Evolutionary conservation across 192 early-diverging fungal genomes (phyloP).

Genomic region (Rhizoclosmatium globosum): DNA sequence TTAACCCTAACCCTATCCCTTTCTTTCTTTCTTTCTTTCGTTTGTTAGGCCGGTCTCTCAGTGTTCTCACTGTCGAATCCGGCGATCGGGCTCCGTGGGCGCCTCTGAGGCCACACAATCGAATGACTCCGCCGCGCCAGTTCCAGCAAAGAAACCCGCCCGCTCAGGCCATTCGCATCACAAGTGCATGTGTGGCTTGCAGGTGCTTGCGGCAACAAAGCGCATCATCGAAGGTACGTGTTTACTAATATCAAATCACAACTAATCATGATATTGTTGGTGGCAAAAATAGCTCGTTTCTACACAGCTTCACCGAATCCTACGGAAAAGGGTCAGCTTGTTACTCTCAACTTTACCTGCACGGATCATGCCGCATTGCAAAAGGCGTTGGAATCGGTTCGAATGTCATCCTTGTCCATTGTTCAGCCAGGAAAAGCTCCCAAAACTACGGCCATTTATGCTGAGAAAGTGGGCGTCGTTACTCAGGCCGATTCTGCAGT

Average conservation of each 20-base stretch:
- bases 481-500: neutral
- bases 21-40: too few species aligned
- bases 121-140: neutral
- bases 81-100: neutral
- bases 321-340: neutral
- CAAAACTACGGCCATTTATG: neutral
- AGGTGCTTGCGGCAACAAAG: conserved; percentile 3
- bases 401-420: neutral
- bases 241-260: neutral
- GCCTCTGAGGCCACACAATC: neutral
- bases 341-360: conserved; percentile 2
- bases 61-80: conserved; percentile 16
- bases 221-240: conserved; percentile 18
- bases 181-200: conserved; percentile 23
- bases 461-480: neutral
- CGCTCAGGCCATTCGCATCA: conserved; percentile 19
- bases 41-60: conserved; percentile 6
- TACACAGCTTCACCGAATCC: neutral
- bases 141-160: neutral
- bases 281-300: neutral
- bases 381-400: neutral
- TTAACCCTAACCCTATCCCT: neutral
- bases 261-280: neutral
- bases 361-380: conserved; percentile 5
- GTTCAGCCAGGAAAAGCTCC: neutral